A percentile compares a stretch with the other conserved stretches of the same genome.
Conservation (phyloP, 345 rosid species). For the Populus deltoides region DNA sequence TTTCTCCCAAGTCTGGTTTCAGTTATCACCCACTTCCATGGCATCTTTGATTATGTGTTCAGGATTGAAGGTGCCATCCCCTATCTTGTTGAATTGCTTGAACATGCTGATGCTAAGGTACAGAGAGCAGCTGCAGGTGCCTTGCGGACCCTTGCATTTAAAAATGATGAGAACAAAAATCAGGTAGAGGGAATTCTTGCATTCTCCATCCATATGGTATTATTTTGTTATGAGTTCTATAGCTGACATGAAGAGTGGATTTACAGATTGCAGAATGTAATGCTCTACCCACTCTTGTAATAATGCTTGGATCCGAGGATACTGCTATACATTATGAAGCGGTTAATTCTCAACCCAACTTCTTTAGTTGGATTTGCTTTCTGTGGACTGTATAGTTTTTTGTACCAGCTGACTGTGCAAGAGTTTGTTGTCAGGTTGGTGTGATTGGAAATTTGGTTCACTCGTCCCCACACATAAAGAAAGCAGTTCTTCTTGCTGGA, state of each 20-base stretch:
- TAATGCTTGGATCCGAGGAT: slow-evolving; percentile 68
- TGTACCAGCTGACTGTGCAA: slow-evolving; percentile 17
- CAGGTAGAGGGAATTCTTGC: slow-evolving; percentile 37
- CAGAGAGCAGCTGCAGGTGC: slow-evolving; percentile 88
- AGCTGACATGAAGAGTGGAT: slow-evolving; percentile 14
- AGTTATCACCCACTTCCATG: slow-evolving; percentile 4
- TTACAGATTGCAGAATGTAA: slow-evolving; percentile 66
- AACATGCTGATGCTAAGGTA: slow-evolving; percentile 52
- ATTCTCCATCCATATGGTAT: not conserved
- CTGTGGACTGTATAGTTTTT: slow-evolving; percentile 2
- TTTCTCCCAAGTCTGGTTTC: not conserved
- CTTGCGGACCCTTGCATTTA: slow-evolving; percentile 63
- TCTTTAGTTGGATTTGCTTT: not conserved
- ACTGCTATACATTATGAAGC: slow-evolving; percentile 65
- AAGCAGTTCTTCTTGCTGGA: slow-evolving; percentile 66
- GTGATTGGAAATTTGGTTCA: slow-evolving; percentile 75
- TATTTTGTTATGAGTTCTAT: not conserved
- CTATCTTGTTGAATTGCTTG: slow-evolving; percentile 64
- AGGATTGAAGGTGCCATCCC: slow-evolving; percentile 74
- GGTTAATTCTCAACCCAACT: slow-evolving; percentile 35
- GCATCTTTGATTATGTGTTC: slow-evolving; percentile 7
- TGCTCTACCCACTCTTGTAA: slow-evolving; percentile 61
- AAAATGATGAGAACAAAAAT: slow-evolving; percentile 67
- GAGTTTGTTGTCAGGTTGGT: slow-evolving; percentile 49
- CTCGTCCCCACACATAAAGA: slow-evolving; percentile 70